Percentiles rank a stretch among this genome's conserved stretches.
These are phyloP conservation scores for Aspergillus affinis DNA, from an alignment of 495 filamentous ascomycete genomes.

Conservation along the genomic window DNA sequence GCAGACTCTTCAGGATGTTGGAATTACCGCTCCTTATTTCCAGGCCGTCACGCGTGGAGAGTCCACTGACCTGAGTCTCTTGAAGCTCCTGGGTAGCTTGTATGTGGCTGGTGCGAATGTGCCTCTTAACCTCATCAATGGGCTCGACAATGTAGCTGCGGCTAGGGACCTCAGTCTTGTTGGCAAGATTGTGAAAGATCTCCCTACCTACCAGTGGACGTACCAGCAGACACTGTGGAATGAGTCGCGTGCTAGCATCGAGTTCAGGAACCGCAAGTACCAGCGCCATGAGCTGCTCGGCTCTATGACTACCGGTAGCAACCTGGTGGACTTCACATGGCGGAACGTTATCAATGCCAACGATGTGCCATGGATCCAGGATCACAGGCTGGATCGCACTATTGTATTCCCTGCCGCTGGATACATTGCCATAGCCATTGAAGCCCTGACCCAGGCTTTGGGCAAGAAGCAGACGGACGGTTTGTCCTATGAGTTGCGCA, in stretches of 20 bases:
- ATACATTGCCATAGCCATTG: conserved; percentile 6
- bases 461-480: too few relatives aligned
- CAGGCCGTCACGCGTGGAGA: too few relatives aligned
- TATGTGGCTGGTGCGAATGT: not conserved
- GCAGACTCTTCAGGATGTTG: not conserved
- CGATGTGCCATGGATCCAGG: conserved; percentile 20
- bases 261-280: conserved; percentile 12
- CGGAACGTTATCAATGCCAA: conserved; percentile 17
- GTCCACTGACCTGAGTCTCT: too few relatives aligned
- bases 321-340: conserved; percentile 12
- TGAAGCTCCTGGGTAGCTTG: too few relatives aligned
- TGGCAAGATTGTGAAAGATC: conserved; percentile 6
- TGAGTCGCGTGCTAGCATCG: conserved; percentile 16
- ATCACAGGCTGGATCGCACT: conserved; percentile 5
- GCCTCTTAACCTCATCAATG: not conserved
- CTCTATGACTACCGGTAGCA: conserved; percentile 4
- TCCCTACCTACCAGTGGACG: conserved; percentile 31
- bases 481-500: not conserved
- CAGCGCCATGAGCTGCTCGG: conserved; percentile 24
- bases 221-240: conserved; percentile 20
- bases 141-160: too few relatives aligned
- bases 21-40: too few relatives aligned
- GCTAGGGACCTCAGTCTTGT: not conserved
- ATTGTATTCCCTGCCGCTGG: conserved; percentile 7
- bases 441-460: not conserved